phyloP scores from a whole-genome alignment of 768 basidiomycete species.

The Hortiboletus flavorubellus region DNA sequence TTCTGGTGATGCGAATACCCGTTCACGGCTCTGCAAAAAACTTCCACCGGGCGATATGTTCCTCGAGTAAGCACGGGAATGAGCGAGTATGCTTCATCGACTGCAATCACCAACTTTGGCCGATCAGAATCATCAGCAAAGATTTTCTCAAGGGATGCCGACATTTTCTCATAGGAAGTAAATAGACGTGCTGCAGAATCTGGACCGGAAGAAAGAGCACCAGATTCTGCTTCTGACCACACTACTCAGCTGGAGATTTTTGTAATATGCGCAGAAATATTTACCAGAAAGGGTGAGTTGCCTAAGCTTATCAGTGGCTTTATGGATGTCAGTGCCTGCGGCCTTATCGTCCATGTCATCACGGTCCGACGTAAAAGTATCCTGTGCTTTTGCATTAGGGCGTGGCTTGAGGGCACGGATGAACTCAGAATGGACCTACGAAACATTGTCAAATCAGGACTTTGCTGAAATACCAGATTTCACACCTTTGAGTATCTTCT shows the following conservation, averaged over 20 bases:
- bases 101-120: slow-evolving; percentile 13
- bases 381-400: not conserved
- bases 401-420: not conserved
- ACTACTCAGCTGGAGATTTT: no score
- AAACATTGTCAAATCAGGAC: not conserved
- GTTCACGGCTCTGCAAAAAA: slow-evolving; percentile 1
- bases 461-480: accelerated
- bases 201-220: no score
- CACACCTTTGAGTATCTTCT: not conserved
- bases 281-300: no score
- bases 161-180: not conserved
- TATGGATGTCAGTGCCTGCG: not conserved
- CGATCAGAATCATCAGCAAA: not conserved
- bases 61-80: not conserved
- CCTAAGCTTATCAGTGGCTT: not conserved
- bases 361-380: not conserved
- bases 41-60: slow-evolving; percentile 1
- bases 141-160: not conserved
- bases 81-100: slow-evolving; percentile 13
- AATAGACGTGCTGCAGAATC: not conserved
- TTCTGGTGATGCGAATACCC: slow-evolving; percentile 3
- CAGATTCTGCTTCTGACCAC: not conserved
- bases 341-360: not conserved
- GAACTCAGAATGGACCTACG: not conserved
- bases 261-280: no score